Percentiles rank a stretch among this genome's conserved stretches.
Conservation (phyloP, 192 early-diverging fungal species). For the Coemansia sp. region DNA sequence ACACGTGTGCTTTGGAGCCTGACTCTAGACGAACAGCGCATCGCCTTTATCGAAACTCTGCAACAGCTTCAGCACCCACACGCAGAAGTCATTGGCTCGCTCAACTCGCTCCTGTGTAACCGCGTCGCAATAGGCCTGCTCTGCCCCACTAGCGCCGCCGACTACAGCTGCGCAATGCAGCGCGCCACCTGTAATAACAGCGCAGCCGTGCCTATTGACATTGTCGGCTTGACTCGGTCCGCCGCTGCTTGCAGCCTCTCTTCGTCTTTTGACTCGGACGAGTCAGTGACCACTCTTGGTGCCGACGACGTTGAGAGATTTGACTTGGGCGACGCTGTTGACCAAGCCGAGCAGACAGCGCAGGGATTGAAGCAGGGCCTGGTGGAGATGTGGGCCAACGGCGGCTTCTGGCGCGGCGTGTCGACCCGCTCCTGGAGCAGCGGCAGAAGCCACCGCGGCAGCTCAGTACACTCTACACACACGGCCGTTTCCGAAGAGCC, state of each 20-base stretch:
- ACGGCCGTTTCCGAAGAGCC: slow-evolving; percentile 11
- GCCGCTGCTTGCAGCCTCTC: slow-evolving; percentile 18
- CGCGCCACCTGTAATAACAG: neutral
- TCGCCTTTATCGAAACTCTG: slow-evolving; percentile 24
- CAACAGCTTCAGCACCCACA: slow-evolving; percentile 39
- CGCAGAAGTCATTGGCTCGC: slow-evolving; percentile 34
- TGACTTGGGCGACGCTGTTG: slow-evolving; percentile 1
- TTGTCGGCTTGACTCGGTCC: neutral
- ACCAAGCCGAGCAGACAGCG: slow-evolving; percentile 19
- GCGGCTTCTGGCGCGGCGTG: slow-evolving; percentile 37
- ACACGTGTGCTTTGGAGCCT: slow-evolving; percentile 15
- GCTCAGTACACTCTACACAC: slow-evolving; percentile 28
- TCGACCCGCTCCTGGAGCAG: slow-evolving; percentile 21
- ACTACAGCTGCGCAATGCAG: slow-evolving; percentile 12
- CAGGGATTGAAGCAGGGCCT: slow-evolving; percentile 10
- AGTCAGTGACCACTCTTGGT: slow-evolving; percentile 29
- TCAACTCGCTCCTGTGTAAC: slow-evolving; percentile 39
- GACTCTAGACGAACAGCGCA: slow-evolving; percentile 23
- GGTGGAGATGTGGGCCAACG: slow-evolving; percentile 34
- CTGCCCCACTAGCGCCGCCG: slow-evolving; percentile 20
- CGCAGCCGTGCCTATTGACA: slow-evolving; percentile 11
- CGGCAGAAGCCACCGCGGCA: slow-evolving; percentile 16
- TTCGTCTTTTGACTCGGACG: slow-evolving; percentile 37
- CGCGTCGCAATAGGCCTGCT: slow-evolving; percentile 39
- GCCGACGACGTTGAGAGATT: neutral